These are phyloP conservation scores for Backusella luteola DNA, from an alignment of 192 early-diverging fungal genomes.

Conservation along the genomic window DNA sequence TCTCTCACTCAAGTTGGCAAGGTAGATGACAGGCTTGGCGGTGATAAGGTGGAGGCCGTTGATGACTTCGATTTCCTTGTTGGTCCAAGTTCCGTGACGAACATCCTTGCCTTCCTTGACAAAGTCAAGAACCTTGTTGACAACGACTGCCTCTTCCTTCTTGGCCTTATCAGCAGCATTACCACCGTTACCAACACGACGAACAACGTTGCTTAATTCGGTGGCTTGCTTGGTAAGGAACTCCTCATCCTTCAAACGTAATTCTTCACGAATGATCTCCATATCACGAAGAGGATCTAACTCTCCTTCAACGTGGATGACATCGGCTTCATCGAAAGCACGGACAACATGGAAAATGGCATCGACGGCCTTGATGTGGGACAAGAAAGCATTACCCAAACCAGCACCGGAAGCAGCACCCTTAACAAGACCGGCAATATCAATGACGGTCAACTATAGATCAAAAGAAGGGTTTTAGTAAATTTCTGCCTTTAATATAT, in stretches of 20 bases:
- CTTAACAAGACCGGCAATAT: constrained; percentile 98
- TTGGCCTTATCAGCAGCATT: constrained; percentile 83
- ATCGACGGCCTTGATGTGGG: constrained; percentile 85
- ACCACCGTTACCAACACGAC: constrained; percentile 75
- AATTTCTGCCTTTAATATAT: constrained; percentile 27
- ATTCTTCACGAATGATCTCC: constrained; percentile 93
- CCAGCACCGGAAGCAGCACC: constrained; percentile 77
- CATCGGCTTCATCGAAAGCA: constrained; percentile 90
- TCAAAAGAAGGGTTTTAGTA: background rate
- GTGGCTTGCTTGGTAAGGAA: constrained; percentile 71
- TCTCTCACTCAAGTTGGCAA: constrained; percentile 86
- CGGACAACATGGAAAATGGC: constrained; percentile 84
- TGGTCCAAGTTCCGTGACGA: constrained; percentile 86
- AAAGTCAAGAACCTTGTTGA: constrained; percentile 76
- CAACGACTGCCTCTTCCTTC: constrained; percentile 76
- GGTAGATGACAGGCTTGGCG: constrained; percentile 95
- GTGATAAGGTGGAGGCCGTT: constrained; percentile 85
- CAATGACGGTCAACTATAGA: constrained; percentile 79
- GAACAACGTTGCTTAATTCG: constrained; percentile 63
- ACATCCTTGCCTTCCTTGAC: constrained; percentile 81
- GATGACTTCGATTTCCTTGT: constrained; percentile 89
- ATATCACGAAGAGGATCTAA: constrained; percentile 91
- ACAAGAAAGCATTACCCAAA: constrained; percentile 93
- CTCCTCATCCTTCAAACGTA: constrained; percentile 92
- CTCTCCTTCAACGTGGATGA: constrained; percentile 91